A percentile compares a stretch with the other conserved stretches of the same genome.
Conservation (phyloP, 495 filamentous ascomycete species). For the Tuber indicum region DNA sequence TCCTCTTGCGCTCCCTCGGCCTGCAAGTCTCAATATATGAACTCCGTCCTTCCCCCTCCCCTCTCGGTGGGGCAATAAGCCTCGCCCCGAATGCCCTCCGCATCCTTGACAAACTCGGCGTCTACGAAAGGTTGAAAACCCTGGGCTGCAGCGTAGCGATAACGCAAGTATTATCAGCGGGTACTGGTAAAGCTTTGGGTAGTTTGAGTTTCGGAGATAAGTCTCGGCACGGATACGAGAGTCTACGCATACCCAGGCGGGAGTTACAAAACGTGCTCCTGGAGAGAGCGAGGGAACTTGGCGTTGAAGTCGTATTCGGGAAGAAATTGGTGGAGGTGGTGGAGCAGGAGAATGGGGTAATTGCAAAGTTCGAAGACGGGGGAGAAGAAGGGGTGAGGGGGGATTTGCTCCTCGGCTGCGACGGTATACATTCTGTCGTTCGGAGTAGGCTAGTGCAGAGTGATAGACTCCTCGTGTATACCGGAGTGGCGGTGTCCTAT, state of each 20-base stretch:
- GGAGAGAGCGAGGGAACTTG: slow-evolving; percentile 38
- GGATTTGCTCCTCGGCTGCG: slow-evolving; percentile 56
- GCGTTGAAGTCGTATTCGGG: slow-evolving; percentile 43
- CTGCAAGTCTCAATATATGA: slow-evolving; percentile 52
- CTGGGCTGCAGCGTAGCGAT: slow-evolving; percentile 45
- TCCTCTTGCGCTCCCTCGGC: slow-evolving; percentile 49
- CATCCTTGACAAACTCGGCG: slow-evolving; percentile 53
- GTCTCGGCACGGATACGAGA: slow-evolving; percentile 47
- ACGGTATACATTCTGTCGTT: slow-evolving; percentile 57
- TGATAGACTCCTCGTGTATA: slow-evolving; percentile 49
- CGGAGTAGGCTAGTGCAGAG: slow-evolving; percentile 52
- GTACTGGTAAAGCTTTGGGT: slow-evolving; percentile 40
- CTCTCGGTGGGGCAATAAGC: slow-evolving; percentile 58
- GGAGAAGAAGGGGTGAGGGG: slow-evolving; percentile 43
- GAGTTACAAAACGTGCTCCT: slow-evolving; percentile 49
- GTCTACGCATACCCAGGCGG: slow-evolving; percentile 49
- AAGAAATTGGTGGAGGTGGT: slow-evolving; percentile 44
- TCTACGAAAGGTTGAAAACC: slow-evolving; percentile 45
- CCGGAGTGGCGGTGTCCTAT: slow-evolving; percentile 54
- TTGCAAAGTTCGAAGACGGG: slow-evolving; percentile 51
- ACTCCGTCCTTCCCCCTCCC: slow-evolving; percentile 51
- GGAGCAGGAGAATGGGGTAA: slow-evolving; percentile 46
- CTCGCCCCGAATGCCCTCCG: slow-evolving; percentile 57
- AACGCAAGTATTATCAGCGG: slow-evolving; percentile 47
- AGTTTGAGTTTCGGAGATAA: slow-evolving; percentile 48